Evolutionary conservation across 176 grass and related monocot genomes (phyloP).

Genomic region (Pontederia crassipes): DNA sequence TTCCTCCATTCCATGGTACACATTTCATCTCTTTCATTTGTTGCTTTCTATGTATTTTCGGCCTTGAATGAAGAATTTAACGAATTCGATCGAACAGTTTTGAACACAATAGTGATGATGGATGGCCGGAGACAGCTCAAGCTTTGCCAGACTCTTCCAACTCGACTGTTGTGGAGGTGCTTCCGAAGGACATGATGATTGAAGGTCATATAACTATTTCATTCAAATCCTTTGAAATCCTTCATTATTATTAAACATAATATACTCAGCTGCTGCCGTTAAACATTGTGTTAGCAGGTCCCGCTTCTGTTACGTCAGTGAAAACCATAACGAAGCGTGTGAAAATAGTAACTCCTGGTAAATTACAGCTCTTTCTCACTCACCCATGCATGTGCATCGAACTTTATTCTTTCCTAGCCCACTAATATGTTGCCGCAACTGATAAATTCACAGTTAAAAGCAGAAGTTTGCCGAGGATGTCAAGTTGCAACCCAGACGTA

Average conservation of each 20-base stretch:
- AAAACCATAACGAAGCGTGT: conserved; percentile 79
- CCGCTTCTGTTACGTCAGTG: conserved; percentile 55
- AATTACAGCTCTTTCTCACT: not conserved
- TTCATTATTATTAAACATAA: not conserved
- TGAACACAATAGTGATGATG: conserved; percentile 20
- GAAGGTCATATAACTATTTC: conserved; percentile 30
- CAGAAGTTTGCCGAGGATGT: no score
- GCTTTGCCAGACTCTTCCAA: conserved; percentile 34
- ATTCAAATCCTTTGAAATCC: not conserved
- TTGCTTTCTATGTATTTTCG: not conserved
- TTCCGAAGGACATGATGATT: conserved; percentile 23
- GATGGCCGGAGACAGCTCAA: not conserved
- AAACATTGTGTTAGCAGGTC: conserved; percentile 24
- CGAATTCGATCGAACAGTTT: conserved; percentile 31
- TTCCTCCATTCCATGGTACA: conserved; percentile 46
- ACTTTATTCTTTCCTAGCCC: no score
- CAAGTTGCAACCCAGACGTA: no score
- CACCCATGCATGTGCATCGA: no score
- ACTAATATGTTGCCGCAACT: no score
- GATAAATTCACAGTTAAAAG: no score
- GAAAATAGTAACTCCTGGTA: conserved; percentile 84
- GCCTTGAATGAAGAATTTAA: not conserved
- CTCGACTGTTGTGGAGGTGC: conserved; percentile 17
- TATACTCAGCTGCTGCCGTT: conserved; percentile 4
- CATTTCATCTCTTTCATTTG: not conserved